Conservation (phyloP, 2,329 filamentous ascomycete species). For the Cryphonectria nitschkei region DNA sequence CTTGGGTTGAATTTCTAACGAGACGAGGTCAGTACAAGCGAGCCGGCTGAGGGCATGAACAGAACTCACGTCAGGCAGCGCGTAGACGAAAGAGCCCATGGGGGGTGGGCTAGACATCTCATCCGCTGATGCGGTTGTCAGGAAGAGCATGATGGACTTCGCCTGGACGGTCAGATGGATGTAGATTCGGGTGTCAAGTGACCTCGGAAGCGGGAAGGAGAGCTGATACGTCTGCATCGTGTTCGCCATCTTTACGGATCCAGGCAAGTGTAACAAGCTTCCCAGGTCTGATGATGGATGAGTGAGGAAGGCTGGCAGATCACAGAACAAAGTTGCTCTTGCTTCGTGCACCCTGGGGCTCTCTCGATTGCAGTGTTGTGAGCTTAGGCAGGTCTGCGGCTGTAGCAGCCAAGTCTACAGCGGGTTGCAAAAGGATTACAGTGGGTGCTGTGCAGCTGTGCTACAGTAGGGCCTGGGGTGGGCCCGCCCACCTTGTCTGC, state of each 20-base stretch:
- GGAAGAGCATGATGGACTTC: conserved; percentile 62
- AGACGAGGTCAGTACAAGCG: neutral
- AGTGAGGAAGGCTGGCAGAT: neutral
- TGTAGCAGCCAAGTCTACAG: neutral
- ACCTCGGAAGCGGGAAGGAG: conserved; percentile 63
- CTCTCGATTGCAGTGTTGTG: neutral
- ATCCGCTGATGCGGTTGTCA: conserved; percentile 61
- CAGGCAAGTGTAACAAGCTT: neutral
- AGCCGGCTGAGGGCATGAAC: neutral
- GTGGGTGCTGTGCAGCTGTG: conserved; percentile 13
- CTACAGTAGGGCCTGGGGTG: neutral
- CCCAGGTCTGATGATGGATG: neutral
- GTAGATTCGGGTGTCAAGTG: conserved; percentile 64
- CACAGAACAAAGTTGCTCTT: neutral
- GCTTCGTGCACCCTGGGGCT: neutral
- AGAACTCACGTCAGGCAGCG: conserved; percentile 78
- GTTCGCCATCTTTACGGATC: conserved; percentile 7
- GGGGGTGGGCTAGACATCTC: conserved; percentile 54
- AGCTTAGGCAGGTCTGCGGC: neutral
- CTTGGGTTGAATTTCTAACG: conserved; percentile 54
- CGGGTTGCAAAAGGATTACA: neutral
- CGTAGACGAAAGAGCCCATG: conserved; percentile 91
- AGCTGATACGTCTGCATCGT: conserved; percentile 46
- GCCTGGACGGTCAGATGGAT: conserved; percentile 61
- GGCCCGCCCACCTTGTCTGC: neutral